Conservation (phyloP, 169 alveolate genomes). For the Eimeria brunetti region DNA sequence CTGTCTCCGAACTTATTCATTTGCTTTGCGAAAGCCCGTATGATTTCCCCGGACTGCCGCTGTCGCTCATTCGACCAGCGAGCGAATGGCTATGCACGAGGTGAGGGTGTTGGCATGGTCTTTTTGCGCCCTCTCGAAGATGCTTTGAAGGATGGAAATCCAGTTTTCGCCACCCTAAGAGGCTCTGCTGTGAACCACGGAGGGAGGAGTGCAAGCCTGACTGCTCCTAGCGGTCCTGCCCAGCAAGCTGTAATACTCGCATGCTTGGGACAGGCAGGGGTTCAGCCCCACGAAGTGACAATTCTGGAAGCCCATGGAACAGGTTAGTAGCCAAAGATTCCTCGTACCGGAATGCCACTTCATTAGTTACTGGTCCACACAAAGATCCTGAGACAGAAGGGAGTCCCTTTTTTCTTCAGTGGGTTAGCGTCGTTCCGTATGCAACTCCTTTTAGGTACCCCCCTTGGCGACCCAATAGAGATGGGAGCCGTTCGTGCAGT, state of each 20-base stretch:
- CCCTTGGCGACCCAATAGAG: slow-evolving; percentile 89
- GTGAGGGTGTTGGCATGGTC: slow-evolving; percentile 88
- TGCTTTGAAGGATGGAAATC: slow-evolving; percentile 70
- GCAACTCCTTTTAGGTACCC: slow-evolving; percentile 81
- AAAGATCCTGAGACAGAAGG: too few species aligned
- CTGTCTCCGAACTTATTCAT: slow-evolving; percentile 87
- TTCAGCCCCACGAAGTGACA: slow-evolving; percentile 79
- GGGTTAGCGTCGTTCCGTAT: background rate
- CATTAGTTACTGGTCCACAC: background rate
- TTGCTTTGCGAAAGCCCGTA: slow-evolving; percentile 85
- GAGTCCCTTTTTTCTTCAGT: background rate
- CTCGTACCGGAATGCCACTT: background rate
- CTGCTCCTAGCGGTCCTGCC: slow-evolving; percentile 87
- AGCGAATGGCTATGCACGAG: slow-evolving; percentile 90
- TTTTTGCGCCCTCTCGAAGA: slow-evolving; percentile 76
- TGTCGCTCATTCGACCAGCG: slow-evolving; percentile 87
- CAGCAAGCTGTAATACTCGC: slow-evolving; percentile 84
- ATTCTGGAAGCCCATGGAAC: slow-evolving; percentile 85
- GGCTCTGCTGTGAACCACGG: slow-evolving; percentile 87
- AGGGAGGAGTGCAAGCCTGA: slow-evolving; percentile 87
- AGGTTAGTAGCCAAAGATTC: slow-evolving; percentile 59
- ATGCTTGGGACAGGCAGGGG: slow-evolving; percentile 81
- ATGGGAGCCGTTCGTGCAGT: slow-evolving; percentile 86
- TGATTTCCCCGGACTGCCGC: slow-evolving; percentile 86
- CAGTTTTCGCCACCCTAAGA: slow-evolving; percentile 80